A percentile compares a stretch with the other conserved stretches of the same genome.
These are phyloP conservation scores for Hondaea fermentalgiana DNA, from an alignment of 108 stramenopile species.

Conservation along the genomic window DNA sequence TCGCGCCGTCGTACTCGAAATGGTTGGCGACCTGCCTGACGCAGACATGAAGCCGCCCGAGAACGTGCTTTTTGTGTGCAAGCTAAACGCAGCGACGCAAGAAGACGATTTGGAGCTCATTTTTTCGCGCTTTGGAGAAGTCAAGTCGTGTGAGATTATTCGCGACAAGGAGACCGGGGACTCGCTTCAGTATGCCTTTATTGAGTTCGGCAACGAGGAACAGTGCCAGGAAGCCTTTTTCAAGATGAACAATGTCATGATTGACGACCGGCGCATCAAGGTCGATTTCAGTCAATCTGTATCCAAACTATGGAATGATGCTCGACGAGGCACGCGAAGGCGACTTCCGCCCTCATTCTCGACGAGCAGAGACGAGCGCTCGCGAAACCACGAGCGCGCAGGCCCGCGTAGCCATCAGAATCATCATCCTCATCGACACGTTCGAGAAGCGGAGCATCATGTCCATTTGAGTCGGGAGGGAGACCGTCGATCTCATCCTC, in stretches of 20 bases:
- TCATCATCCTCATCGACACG: too few relatives aligned
- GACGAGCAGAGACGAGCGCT: not conserved
- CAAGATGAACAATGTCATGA: slow-evolving; percentile 98
- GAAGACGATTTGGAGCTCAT: slow-evolving; percentile 96
- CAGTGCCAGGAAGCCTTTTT: slow-evolving; percentile 88
- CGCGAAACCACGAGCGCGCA: too few relatives aligned
- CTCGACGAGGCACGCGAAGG: not conserved
- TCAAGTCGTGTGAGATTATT: slow-evolving; percentile 78
- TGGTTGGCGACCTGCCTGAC: slow-evolving; percentile 61
- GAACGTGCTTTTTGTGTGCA: slow-evolving; percentile 95
- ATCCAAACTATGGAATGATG: slow-evolving; percentile 74
- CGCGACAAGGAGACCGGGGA: slow-evolving; percentile 86
- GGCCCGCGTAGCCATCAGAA: too few relatives aligned
- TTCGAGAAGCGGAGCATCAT: too few relatives aligned
- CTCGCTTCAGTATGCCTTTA: slow-evolving; percentile 91
- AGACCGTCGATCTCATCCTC: too few relatives aligned
- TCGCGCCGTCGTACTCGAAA: slow-evolving; percentile 94
- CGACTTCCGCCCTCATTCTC: not conserved
- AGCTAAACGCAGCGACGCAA: slow-evolving; percentile 88
- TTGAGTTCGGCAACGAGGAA: slow-evolving; percentile 77
- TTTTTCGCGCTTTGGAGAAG: slow-evolving; percentile 57
- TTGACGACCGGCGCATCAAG: slow-evolving; percentile 91
- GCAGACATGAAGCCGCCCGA: slow-evolving; percentile 74
- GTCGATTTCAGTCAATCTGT: slow-evolving; percentile 89
- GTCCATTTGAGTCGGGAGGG: too few relatives aligned